Base-by-base conservation (phyloP, 2,329 filamentous ascomycete genomes). In the Penicillium sp. region DNA sequence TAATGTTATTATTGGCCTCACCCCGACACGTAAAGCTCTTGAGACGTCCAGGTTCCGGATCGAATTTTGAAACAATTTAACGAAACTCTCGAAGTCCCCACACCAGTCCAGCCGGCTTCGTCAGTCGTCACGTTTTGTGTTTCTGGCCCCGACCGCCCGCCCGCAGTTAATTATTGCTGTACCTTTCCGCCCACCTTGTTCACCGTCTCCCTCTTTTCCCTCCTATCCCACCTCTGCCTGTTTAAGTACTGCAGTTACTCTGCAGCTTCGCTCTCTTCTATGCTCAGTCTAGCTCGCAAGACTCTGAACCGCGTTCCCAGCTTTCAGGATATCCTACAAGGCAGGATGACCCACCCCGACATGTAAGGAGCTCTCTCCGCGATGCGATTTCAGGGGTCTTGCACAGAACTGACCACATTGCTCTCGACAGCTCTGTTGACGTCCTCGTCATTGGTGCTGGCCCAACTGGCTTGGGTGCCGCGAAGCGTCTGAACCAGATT, bases 391-490 rank as follows among this genome's bases (percentile, higher is more conserved):
- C 57, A 56, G 49, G 61, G 51, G 53, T 50, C 60, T 49, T 58
- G 31, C 7, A 41, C 17, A 50, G 19, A 52, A 57, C 67, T 68
- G 46, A 72, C 68, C 56, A 26, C 49, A 26, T 30, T 51, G 50
- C 41, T 56, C 46, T 53, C 57, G 66, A 72, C 79, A 96, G 93
- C 80, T 90, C 92, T 75, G 92, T 98, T 78, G 95, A 99, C 82
- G 91, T 99, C 71, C 92, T 99, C 77, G 89, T 99, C 81, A 97
- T 98, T 84, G 95, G 95, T 77, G 94, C 94, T 82, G 95, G 95
- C 77, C 95, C 95, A 73, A 98, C 95, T 76, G 95, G 95, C 82
- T 88, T 98, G 72, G 95, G 95, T 85, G 95, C 95, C 78, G 95
- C 95, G 73, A 99, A 99, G 86, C 92, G 95, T 78, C 88, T 99